Evolutionary conservation across 2,329 filamentous ascomycete species (phyloP).

Genomic region (Lasiodiplodia theobromae): DNA sequence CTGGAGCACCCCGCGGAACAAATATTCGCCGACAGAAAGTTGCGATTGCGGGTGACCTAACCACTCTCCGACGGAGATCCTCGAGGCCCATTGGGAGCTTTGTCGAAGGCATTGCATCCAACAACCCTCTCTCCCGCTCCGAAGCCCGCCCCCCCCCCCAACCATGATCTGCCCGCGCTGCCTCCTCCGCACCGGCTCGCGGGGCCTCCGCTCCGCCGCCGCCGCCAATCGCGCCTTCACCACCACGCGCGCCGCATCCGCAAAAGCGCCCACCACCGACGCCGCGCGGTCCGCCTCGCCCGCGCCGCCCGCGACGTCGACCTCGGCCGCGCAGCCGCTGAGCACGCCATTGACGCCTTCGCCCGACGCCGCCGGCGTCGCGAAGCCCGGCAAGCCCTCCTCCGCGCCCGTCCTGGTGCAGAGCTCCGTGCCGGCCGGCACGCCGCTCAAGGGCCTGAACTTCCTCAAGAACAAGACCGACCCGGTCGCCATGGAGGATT

Average conservation of each 20-base stretch:
- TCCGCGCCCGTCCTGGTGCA: constrained; percentile 40
- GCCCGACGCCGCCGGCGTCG: constrained; percentile 37
- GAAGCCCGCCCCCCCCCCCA: background rate
- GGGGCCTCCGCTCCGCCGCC: constrained; percentile 32
- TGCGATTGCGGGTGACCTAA: too few relatives aligned
- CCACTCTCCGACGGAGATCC: too few relatives aligned
- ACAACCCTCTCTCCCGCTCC: background rate
- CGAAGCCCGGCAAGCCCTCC: constrained; percentile 41
- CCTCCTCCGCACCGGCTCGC: constrained; percentile 42
- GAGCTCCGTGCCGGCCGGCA: constrained; percentile 69
- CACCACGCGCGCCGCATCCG: constrained; percentile 37
- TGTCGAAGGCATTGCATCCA: background rate
- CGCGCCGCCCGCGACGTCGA: constrained; percentile 51
- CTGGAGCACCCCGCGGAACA: background rate
- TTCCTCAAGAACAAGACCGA: constrained; percentile 77
- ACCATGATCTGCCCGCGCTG: constrained; percentile 51
- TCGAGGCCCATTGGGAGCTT: background rate
- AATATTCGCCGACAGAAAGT: background rate
- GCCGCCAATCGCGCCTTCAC: constrained; percentile 29
- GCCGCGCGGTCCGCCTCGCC: constrained; percentile 38
- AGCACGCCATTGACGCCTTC: constrained; percentile 48
- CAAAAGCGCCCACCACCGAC: constrained; percentile 39
- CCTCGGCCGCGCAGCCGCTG: constrained; percentile 55
- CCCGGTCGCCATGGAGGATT: constrained; percentile 75
- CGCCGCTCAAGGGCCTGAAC: constrained; percentile 75